Conservation (phyloP, 768 basidiomycete species). For the Pseudohyphozyma bogoriensis region DNA sequence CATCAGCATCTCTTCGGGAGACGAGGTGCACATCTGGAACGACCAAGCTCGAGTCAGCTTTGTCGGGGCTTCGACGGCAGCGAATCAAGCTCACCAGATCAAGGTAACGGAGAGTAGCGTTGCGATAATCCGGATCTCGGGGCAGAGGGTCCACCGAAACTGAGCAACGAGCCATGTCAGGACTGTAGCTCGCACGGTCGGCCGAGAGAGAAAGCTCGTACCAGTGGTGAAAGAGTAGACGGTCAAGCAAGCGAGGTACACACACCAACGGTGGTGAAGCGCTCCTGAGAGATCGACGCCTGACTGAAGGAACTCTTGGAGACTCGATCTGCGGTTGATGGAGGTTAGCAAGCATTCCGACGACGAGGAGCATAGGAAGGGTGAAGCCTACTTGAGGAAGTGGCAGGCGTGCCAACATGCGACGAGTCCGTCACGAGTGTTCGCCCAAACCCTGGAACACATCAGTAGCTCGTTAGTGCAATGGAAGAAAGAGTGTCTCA, state of each 20-base stretch:
- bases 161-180: neutral
- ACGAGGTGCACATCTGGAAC: conserved; percentile 27
- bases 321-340: neutral
- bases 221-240: conserved; percentile 23
- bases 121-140: conserved; percentile 5
- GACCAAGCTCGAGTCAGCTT: too few relatives aligned
- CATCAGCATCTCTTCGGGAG: conserved; percentile 26
- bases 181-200: too few relatives aligned
- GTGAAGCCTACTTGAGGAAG: conserved; percentile 23
- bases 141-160: conserved; percentile 13
- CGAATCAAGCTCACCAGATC: too few relatives aligned
- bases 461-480: neutral
- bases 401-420: conserved; percentile 31
- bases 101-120: neutral
- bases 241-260: conserved; percentile 29
- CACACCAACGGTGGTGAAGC: conserved; percentile 26
- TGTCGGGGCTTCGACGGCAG: too few relatives aligned
- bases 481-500: neutral
- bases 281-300: conserved; percentile 9
- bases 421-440: conserved; percentile 7
- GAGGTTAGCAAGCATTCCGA: neutral
- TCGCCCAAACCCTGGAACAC: neutral
- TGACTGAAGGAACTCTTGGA: conserved; percentile 3
- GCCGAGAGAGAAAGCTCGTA: neutral
- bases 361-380: neutral